phyloP scores from a whole-genome alignment of 176 grass and related monocot species.

The Sorghum bicolor region Sorghum_bicolor_NCBIv3 NC_012871.2:20190001-20190500 shows the following conservation, averaged over 20 bases:
- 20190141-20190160: not conserved
- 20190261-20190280: not conserved
- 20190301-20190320: not conserved
- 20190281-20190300: not conserved
- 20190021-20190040: too few relatives aligned
- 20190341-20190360: slow-evolving; percentile 26
- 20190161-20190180: not conserved
- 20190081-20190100: slow-evolving; percentile 3
- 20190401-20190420: slow-evolving; percentile 1
- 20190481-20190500: not conserved
- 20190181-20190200: not conserved
- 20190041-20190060: not conserved
- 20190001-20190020: too few relatives aligned
- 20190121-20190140: slow-evolving; percentile 18
- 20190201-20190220: not conserved
- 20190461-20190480: slow-evolving; percentile 18
- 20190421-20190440: not conserved
- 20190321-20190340: slow-evolving; percentile 15
- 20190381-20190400: not conserved
- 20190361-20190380: slow-evolving; percentile 2
- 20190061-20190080: not conserved
- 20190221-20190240: not conserved
- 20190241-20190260: not conserved
- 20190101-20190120: not conserved
- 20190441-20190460: slow-evolving; percentile 19